These are phyloP conservation scores for Suhomyces yuchorum DNA, from an alignment of 1,139 yeast species.

Conservation along the genomic window DNA sequence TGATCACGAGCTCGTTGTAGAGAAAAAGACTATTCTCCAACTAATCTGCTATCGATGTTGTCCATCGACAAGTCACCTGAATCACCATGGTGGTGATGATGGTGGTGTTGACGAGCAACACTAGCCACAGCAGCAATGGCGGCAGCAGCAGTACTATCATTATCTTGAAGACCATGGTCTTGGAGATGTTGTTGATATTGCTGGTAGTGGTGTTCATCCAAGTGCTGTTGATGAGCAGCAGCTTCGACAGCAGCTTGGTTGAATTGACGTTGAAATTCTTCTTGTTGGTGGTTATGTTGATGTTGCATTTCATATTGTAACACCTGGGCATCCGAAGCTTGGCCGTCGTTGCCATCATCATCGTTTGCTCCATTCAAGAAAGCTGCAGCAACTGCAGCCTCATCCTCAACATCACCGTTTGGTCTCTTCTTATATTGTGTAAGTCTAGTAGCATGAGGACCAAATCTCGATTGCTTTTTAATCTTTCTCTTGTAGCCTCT, in stretches of 20 bases:
- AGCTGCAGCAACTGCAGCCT: slow-evolving; percentile 28
- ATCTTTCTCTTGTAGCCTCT: slow-evolving; percentile 59
- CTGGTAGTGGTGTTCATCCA: slow-evolving; percentile 35
- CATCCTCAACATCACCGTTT: slow-evolving; percentile 34
- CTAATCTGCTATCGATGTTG: slow-evolving; percentile 50
- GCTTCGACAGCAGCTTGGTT: slow-evolving; percentile 42
- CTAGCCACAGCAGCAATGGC: slow-evolving; percentile 49
- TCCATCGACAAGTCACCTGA: slow-evolving; percentile 47
- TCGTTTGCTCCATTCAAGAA: slow-evolving; percentile 18
- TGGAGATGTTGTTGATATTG: slow-evolving; percentile 38
- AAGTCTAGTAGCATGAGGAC: slow-evolving; percentile 15
- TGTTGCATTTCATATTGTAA: slow-evolving; percentile 28
- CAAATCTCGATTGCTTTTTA: slow-evolving; percentile 36
- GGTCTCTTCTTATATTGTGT: slow-evolving; percentile 26
- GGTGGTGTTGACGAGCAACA: slow-evolving; percentile 31
- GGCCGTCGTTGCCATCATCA: slow-evolving; percentile 13
- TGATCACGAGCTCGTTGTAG: background rate
- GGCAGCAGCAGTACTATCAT: slow-evolving; percentile 39
- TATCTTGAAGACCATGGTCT: slow-evolving; percentile 28
- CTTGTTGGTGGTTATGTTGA: slow-evolving; percentile 35
- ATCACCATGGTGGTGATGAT: slow-evolving; percentile 26
- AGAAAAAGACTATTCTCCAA: slow-evolving; percentile 37
- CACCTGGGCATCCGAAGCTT: slow-evolving; percentile 22
- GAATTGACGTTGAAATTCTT: slow-evolving; percentile 43
- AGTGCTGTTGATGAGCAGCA: slow-evolving; percentile 32